Evolutionary conservation across 306 rosid species (phyloP).

Genomic region (Quercus rubra): DNA sequence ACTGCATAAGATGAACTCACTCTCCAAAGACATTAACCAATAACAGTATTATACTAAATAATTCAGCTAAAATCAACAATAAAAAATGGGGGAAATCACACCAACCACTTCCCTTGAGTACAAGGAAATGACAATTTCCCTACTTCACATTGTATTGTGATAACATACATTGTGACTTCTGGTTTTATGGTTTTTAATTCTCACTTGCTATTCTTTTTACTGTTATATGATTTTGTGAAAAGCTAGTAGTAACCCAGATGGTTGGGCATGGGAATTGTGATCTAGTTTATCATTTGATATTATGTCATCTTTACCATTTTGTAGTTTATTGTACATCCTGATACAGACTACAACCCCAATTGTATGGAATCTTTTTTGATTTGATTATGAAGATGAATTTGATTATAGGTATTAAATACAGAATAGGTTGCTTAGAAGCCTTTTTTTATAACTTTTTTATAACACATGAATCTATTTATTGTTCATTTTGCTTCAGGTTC

Average conservation of each 20-base stretch:
- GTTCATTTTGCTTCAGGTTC: slow-evolving; percentile 64
- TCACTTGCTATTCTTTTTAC: not conserved
- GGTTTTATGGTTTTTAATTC: not conserved
- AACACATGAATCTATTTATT: slow-evolving; percentile 17
- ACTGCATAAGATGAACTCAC: too few species aligned
- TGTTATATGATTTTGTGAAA: not conserved
- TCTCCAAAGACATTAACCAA: too few species aligned
- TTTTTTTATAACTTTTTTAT: not conserved
- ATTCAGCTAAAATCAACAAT: too few species aligned
- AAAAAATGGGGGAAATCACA: too few species aligned
- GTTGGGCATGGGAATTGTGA: not conserved
- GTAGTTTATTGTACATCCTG: not conserved
- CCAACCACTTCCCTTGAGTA: too few species aligned
- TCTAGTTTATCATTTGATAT: not conserved
- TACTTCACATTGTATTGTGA: too few species aligned
- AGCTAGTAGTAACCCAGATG: not conserved
- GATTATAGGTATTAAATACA: not conserved
- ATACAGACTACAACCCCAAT: not conserved
- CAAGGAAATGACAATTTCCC: too few species aligned
- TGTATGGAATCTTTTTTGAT: not conserved
- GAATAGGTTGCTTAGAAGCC: slow-evolving; percentile 6
- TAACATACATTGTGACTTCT: not conserved
- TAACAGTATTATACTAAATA: too few species aligned
- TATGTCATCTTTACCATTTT: not conserved
- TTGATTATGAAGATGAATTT: not conserved